These are phyloP conservation scores for Penicillium olsonii DNA, from an alignment of 2,329 filamentous ascomycete species.

Conservation along the genomic window DNA sequence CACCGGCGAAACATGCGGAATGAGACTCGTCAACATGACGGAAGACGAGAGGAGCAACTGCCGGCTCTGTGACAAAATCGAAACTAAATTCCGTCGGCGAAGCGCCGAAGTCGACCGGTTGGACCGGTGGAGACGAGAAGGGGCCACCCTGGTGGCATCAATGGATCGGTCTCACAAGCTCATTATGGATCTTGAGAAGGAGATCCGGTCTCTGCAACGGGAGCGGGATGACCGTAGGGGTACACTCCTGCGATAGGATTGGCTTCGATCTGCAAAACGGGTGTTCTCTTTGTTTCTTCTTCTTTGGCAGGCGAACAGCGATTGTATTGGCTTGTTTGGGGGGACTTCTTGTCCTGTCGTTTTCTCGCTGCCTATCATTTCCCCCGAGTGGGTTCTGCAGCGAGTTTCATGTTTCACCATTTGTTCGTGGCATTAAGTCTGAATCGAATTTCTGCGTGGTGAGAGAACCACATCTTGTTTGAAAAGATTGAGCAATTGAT, in stretches of 20 bases:
- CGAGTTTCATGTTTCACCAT: slow-evolving; percentile 32
- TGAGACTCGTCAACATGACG: slow-evolving; percentile 83
- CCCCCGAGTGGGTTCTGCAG: slow-evolving; percentile 20
- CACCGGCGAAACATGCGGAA: slow-evolving; percentile 92
- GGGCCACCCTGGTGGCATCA: slow-evolving; percentile 58
- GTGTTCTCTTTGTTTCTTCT: slow-evolving; percentile 13
- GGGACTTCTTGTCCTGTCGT: slow-evolving; percentile 12
- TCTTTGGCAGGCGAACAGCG: slow-evolving; percentile 13
- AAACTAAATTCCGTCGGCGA: slow-evolving; percentile 76
- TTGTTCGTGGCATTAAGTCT: slow-evolving; percentile 29
- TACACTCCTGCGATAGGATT: slow-evolving; percentile 27
- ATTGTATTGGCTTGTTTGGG: slow-evolving; percentile 19
- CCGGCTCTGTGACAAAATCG: slow-evolving; percentile 84
- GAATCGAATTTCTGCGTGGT: slow-evolving; percentile 29
- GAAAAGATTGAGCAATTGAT: slow-evolving; percentile 27
- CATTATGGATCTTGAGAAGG: slow-evolving; percentile 69
- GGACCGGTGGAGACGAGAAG: slow-evolving; percentile 74
- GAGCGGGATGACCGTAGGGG: slow-evolving; percentile 53
- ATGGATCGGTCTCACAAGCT: slow-evolving; percentile 70
- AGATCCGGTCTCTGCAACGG: slow-evolving; percentile 65
- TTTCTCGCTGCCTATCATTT: slow-evolving; percentile 18
- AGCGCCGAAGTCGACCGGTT: slow-evolving; percentile 74
- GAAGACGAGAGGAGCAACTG: slow-evolving; percentile 66
- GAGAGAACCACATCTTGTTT: slow-evolving; percentile 14
- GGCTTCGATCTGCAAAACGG: slow-evolving; percentile 11